Evolutionary conservation across 2,329 filamentous ascomycete species (phyloP).

Genomic region (Hysterium pulicare): DNA sequence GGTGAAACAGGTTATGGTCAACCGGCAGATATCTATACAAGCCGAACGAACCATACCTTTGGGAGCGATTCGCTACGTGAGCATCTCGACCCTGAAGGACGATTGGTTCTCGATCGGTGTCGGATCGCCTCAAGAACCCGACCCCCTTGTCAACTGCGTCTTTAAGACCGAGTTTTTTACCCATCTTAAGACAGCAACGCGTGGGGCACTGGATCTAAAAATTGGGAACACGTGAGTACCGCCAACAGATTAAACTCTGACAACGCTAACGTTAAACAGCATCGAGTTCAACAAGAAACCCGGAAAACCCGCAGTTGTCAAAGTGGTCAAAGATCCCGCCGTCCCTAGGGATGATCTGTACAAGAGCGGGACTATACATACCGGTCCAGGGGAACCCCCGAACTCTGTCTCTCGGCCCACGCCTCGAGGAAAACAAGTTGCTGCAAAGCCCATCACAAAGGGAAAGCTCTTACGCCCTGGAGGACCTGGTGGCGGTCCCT

Average conservation of each 20-base stretch:
- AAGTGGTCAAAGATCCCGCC: constrained; percentile 83
- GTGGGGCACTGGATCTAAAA: constrained; percentile 76
- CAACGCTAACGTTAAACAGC: constrained; percentile 32
- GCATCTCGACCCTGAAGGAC: constrained; percentile 76
- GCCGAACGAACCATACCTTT: constrained; percentile 79
- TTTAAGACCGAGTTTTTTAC: constrained; percentile 98
- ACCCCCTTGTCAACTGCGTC: constrained; percentile 88
- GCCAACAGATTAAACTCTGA: not conserved
- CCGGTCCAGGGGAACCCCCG: constrained; percentile 75
- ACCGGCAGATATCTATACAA: constrained; percentile 75
- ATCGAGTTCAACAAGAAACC: constrained; percentile 99
- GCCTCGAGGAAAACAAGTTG: constrained; percentile 80
- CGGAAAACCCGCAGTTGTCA: constrained; percentile 83
- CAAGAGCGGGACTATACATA: constrained; percentile 91
- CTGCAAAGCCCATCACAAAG: constrained; percentile 85
- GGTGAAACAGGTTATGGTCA: constrained; percentile 77
- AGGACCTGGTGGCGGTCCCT: constrained; percentile 76
- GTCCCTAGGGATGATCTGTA: constrained; percentile 73
- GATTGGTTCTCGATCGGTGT: constrained; percentile 96
- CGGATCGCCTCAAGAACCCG: constrained; percentile 85
- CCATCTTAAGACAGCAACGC: constrained; percentile 76
- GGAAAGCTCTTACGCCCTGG: constrained; percentile 90
- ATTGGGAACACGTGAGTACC: constrained; percentile 63
- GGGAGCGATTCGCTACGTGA: constrained; percentile 83
- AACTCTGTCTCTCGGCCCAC: constrained; percentile 80